Percentiles rank a stretch among this genome's conserved stretches.
These are phyloP conservation scores for Colletotrichum liriopes DNA, from an alignment of 2,329 filamentous ascomycete genomes.

Conservation along the genomic window DNA sequence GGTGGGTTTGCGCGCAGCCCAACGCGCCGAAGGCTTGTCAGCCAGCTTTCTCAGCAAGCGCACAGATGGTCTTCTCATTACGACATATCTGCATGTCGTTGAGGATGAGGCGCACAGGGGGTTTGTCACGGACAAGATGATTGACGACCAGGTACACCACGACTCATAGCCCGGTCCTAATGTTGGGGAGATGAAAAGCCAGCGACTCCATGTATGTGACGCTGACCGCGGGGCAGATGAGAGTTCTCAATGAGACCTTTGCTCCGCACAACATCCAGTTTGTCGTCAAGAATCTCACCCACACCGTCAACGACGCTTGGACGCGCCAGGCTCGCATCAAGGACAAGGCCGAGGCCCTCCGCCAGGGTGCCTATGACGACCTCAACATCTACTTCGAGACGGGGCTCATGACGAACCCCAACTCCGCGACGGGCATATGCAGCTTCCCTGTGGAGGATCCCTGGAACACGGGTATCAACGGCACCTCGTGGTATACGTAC, in stretches of 20 bases:
- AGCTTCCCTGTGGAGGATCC: constrained; percentile 54
- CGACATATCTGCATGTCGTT: constrained; percentile 35
- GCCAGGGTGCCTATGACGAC: constrained; percentile 54
- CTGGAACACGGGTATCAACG: constrained; percentile 35
- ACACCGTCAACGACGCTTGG: constrained; percentile 38
- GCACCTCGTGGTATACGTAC: constrained; percentile 32
- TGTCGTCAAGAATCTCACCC: constrained; percentile 21
- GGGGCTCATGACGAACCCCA: constrained; percentile 37
- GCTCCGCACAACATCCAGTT: constrained; percentile 37
- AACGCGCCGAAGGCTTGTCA: constrained; percentile 12
- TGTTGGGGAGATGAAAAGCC: not conserved
- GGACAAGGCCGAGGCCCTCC: constrained; percentile 42
- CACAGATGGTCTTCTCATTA: constrained; percentile 17
- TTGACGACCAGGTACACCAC: constrained; percentile 21
- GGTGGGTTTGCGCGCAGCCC: not conserved
- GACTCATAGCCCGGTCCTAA: not conserved
- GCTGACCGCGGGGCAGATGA: constrained; percentile 17
- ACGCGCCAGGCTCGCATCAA: constrained; percentile 29
- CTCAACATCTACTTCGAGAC: constrained; percentile 61
- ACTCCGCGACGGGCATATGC: constrained; percentile 55
- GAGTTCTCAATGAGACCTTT: constrained; percentile 36
- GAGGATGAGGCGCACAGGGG: constrained; percentile 28
- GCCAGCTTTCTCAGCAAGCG: constrained; percentile 7
- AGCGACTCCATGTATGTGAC: not conserved
- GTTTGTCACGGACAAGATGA: constrained; percentile 29